These are phyloP conservation scores for Phytopythium cucurbitacearum DNA, from an alignment of 352 stramenopile species.

Conservation along the genomic window DNA sequence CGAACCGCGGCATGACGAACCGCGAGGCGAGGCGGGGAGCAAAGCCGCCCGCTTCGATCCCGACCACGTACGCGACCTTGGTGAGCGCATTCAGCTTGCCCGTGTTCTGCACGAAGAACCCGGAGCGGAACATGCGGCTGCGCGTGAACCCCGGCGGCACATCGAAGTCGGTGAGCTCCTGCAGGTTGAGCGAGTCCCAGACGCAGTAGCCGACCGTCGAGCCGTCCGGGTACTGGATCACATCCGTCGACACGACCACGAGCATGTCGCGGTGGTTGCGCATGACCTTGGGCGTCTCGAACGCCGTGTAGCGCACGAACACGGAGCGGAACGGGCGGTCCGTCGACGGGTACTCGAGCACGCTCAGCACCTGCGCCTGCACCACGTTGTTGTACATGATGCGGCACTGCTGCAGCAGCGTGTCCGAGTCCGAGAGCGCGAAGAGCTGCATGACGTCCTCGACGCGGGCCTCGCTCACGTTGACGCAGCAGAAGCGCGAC, in stretches of 20 bases:
- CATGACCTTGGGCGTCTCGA: constrained; percentile 25
- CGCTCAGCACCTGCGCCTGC: constrained; percentile 27
- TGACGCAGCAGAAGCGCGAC: constrained; percentile 35
- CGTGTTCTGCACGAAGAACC: constrained; percentile 35
- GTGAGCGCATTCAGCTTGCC: constrained; percentile 18
- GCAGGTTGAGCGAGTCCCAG: constrained; percentile 38
- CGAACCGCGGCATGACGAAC: constrained; percentile 36
- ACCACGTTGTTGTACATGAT: constrained; percentile 41
- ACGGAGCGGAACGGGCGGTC: constrained; percentile 26
- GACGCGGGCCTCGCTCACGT: constrained; percentile 19
- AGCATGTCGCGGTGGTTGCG: constrained; percentile 36
- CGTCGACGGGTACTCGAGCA: constrained; percentile 24
- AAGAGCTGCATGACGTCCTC: constrained; percentile 37
- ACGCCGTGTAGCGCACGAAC: constrained; percentile 37
- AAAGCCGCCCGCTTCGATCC: constrained; percentile 33
- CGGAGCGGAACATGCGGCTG: constrained; percentile 36
- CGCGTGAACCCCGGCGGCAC: constrained; percentile 28
- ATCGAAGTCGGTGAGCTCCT: constrained; percentile 25
- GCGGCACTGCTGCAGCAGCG: constrained; percentile 23
- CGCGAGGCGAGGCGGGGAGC: constrained; percentile 24
- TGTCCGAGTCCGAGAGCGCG: constrained; percentile 25
- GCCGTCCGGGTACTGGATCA: constrained; percentile 25
- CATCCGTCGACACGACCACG: constrained; percentile 32
- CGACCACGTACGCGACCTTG: constrained; percentile 35
- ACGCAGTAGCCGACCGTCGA: constrained; percentile 40